Evolutionary conservation across 2,329 filamentous ascomycete genomes (phyloP), one percentile per base, ranked within the genome.

Genomic region (Orbilia javanica): DNA sequence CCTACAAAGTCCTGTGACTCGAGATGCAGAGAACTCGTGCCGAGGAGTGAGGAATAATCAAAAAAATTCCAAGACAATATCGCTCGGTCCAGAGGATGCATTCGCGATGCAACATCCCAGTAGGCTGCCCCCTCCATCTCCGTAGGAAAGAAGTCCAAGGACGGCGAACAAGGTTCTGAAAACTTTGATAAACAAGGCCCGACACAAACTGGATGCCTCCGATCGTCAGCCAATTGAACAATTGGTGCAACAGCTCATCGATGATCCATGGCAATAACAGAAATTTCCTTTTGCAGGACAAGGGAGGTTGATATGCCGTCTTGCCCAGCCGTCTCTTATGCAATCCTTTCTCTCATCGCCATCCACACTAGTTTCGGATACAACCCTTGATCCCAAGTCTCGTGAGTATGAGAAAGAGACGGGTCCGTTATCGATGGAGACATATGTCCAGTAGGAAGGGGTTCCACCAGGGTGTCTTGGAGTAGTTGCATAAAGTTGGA

Each of bases 331-430:
- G 67, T 72, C 67, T 78, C 65, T 78, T 52, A 78, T 78, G 74
- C 74, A 78, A 77, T 63, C 52, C 52, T 63, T 62, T 67, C 31
- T 10, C 20, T 62, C 67, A 67, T 78, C 67, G 67, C 67, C 63
- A 62, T 78, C 74, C 67, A 78, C 74, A 78, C 74, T 78, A 78
- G 74, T 78, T 78, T 78, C 74, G 74, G 74, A 78, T 78, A 72
- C 53, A 72, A 71, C 42, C 74, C 74, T 62, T 68, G 74, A 64
- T 68, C 42, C 67, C 62, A 78, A 78, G 74, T 78, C 74, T 72
- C 68, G 74, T 78, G 74, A 78, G 74, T 63, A 52, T 68, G 60
- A 72, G 53, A 53, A 60, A 42, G 42, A 78, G 67, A 67, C 74
- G 74, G 74, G 67, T 64, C 62, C 74, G 73, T 67, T 72, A 72